Evolutionary conservation across 2,329 filamentous ascomycete genomes (phyloP).

Genomic region (Pseudogymnoascus sp.): DNA sequence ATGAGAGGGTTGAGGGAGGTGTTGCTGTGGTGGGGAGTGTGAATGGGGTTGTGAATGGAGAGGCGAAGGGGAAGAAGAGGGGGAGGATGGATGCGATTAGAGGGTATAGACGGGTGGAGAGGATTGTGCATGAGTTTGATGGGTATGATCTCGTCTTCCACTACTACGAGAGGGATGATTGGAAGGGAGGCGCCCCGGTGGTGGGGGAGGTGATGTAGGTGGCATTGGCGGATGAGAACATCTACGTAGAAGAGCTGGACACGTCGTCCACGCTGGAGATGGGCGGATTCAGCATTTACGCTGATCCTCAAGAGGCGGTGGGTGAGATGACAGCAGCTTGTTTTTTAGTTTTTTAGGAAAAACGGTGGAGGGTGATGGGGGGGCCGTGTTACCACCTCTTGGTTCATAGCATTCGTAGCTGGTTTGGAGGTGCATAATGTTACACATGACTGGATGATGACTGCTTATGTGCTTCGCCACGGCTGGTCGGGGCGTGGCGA

Average conservation of each 20-base stretch:
- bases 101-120: slow-evolving; percentile 84
- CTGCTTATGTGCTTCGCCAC: slow-evolving; percentile 2
- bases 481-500: not conserved
- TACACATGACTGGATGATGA: not conserved
- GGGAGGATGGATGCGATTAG: slow-evolving; percentile 62
- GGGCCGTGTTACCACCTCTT: not conserved
- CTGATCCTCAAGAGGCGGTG: not conserved
- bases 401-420: not conserved
- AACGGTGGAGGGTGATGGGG: not conserved
- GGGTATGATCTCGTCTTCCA: slow-evolving; percentile 96
- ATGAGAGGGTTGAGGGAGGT: slow-evolving; percentile 28
- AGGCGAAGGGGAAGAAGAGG: slow-evolving; percentile 32
- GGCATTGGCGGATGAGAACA: not conserved
- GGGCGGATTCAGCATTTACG: not conserved
- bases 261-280: not conserved
- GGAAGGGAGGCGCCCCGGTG: slow-evolving; percentile 34
- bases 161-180: slow-evolving; percentile 90
- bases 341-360: not conserved
- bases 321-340: not conserved
- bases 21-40: slow-evolving; percentile 34
- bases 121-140: slow-evolving; percentile 95
- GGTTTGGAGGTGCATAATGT: slow-evolving; percentile 5
- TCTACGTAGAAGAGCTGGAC: not conserved
- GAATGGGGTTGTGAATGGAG: slow-evolving; percentile 19
- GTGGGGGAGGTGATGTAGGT: slow-evolving; percentile 28